These are phyloP conservation scores for Alternaria burnsii DNA, from an alignment of 2,329 filamentous ascomycete genomes.

Conservation along the genomic window DNA sequence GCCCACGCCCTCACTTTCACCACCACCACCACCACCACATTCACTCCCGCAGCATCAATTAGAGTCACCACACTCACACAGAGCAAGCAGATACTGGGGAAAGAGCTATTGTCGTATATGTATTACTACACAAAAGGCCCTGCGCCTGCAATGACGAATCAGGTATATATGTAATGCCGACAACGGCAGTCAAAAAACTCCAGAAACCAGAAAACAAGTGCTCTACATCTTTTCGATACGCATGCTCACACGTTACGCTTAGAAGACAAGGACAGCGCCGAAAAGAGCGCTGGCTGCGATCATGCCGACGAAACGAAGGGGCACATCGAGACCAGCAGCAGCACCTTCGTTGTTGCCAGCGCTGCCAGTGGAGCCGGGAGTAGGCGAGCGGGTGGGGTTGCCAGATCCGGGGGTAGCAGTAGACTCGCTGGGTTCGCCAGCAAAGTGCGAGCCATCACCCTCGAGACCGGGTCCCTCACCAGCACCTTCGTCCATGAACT, in stretches of 20 bases:
- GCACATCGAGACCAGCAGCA: constrained; percentile 35
- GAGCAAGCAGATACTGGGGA: background rate
- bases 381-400: constrained; percentile 35
- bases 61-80: background rate
- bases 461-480: constrained; percentile 65
- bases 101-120: constrained; percentile 2
- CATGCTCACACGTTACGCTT: constrained; percentile 19
- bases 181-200: constrained; percentile 11
- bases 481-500: constrained; percentile 66
- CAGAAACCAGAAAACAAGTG: constrained; percentile 10
- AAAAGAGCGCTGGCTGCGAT: constrained; percentile 43
- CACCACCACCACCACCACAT: background rate
- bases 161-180: constrained; percentile 18
- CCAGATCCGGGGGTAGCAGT: constrained; percentile 43
- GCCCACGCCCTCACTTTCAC: background rate
- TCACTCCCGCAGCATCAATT: background rate
- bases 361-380: constrained; percentile 13
- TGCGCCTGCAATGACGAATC: constrained; percentile 17
- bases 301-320: constrained; percentile 41
- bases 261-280: constrained; percentile 44
- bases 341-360: constrained; percentile 23
- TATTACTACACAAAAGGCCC: constrained; percentile 20
- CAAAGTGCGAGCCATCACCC: constrained; percentile 55
- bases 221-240: constrained; percentile 12
- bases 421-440: constrained; percentile 38